Evolutionary conservation across 352 stramenopile genomes (phyloP).

Genomic region (Pythium oligandrum): DNA sequence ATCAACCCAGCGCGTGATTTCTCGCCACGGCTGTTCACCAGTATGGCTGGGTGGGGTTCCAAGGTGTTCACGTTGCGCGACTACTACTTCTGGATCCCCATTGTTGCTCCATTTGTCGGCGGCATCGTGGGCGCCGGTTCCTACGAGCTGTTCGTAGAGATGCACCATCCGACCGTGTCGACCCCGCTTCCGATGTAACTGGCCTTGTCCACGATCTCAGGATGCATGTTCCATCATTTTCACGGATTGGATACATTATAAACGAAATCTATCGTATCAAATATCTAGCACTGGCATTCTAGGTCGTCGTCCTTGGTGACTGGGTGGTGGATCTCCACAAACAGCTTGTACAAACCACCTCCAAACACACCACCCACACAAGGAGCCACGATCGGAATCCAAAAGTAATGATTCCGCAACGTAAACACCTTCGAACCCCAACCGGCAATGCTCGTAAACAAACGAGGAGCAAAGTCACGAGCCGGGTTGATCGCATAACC

Average conservation of each 20-base stretch:
- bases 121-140: conserved; percentile 33
- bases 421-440: conserved; percentile 58
- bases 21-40: conserved; percentile 38
- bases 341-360: conserved; percentile 37
- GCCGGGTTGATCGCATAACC: conserved; percentile 44
- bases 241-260: no score
- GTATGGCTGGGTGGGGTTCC: conserved; percentile 39
- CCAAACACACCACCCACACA: conserved; percentile 35
- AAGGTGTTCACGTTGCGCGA: conserved; percentile 44
- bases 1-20: conserved; percentile 51
- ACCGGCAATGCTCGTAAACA: conserved; percentile 41
- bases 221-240: no score
- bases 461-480: conserved; percentile 39
- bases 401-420: conserved; percentile 48
- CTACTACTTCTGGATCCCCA: conserved; percentile 63
- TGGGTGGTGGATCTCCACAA: conserved; percentile 51
- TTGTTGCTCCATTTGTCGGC: conserved; percentile 39
- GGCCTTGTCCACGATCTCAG: no score
- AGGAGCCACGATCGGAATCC: conserved; percentile 44
- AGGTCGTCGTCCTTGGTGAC: neutral
- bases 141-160: conserved; percentile 48
- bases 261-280: no score
- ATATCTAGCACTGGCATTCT: no score
- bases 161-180: conserved; percentile 44
- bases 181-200: no score